Evolutionary conservation across 805 yeast genomes (phyloP).

Genomic region (Zygosaccharomyces lentus): DNA sequence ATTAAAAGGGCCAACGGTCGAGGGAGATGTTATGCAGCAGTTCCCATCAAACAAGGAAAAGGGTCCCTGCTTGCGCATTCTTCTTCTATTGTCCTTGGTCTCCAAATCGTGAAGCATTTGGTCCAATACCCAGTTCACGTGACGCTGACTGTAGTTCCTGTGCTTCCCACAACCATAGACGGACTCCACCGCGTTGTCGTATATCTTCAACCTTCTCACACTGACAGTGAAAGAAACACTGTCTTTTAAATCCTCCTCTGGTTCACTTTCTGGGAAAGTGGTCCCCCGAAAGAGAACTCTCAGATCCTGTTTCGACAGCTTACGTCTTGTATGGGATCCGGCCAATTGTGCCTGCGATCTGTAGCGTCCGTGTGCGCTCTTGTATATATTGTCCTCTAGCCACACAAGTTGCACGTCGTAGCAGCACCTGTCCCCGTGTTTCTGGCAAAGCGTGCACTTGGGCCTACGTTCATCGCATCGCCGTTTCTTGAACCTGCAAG

Average conservation of each 20-base stretch:
- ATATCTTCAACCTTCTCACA: constrained; percentile 30
- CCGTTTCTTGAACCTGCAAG: constrained; percentile 33
- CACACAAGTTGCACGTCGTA: constrained; percentile 32
- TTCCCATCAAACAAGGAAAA: constrained; percentile 12
- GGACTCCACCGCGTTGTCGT: constrained; percentile 26
- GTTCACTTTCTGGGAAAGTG: not conserved
- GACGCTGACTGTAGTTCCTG: constrained; percentile 20
- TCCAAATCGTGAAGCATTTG: constrained; percentile 13
- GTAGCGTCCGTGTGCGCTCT: constrained; percentile 3
- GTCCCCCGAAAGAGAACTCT: not conserved
- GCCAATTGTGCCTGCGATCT: not conserved
- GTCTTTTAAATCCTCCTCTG: constrained; percentile 3
- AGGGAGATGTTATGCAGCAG: not conserved
- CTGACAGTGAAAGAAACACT: constrained; percentile 28
- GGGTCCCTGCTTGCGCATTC: constrained; percentile 16
- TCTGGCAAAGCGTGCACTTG: constrained; percentile 27
- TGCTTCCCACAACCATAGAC: constrained; percentile 18
- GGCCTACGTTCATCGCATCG: constrained; percentile 33
- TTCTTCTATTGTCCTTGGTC: not conserved
- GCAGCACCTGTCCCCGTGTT: constrained; percentile 26
- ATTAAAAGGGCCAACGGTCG: not conserved
- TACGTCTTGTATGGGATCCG: not conserved
- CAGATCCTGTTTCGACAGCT: constrained; percentile 4
- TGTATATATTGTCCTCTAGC: constrained; percentile 27
- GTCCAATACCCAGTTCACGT: constrained; percentile 22